Evolutionary conservation across 1,284 basidiomycete genomes (phyloP).

Genomic region (Ceratobasidium sp.): DNA sequence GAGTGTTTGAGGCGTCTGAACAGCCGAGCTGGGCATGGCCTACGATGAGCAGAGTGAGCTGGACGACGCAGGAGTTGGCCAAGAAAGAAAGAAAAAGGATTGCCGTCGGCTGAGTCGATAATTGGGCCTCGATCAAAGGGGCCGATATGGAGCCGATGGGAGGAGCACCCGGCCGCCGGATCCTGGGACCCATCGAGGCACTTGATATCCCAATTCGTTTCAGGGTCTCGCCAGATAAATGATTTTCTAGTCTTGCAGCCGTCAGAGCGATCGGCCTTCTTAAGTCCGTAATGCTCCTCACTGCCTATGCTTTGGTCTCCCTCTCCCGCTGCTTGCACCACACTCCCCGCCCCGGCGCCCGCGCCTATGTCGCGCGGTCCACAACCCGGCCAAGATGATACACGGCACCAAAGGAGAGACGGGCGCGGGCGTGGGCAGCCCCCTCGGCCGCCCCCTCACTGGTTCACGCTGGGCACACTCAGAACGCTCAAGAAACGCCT

Average conservation of each 20-base stretch:
- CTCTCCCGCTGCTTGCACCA: background rate
- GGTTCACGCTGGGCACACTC: constrained; percentile 36
- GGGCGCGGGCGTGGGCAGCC: background rate
- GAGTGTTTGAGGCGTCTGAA: too few species aligned
- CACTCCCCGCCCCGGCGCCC: background rate
- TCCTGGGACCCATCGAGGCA: too few species aligned
- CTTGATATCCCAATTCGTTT: too few species aligned
- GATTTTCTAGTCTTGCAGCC: background rate
- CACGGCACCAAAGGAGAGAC: background rate
- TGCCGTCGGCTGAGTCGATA: too few species aligned
- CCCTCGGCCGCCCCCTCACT: constrained; percentile 20
- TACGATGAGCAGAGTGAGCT: too few species aligned
- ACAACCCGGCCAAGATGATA: background rate
- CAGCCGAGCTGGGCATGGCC: too few species aligned
- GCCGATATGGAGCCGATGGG: too few species aligned
- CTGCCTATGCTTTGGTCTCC: background rate
- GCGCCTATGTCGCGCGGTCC: constrained; percentile 19
- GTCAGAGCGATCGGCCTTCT: constrained; percentile 20
- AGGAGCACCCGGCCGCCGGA: too few species aligned
- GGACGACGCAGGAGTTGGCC: too few species aligned
- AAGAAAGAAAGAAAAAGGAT: too few species aligned
- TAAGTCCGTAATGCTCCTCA: constrained; percentile 6
- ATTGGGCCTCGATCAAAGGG: too few species aligned
- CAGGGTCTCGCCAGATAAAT: background rate
- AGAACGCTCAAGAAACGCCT: constrained; percentile 10